phyloP scores from a whole-genome alignment of 306 rosid genomes.

The Dalbergia cultrata region DNA sequence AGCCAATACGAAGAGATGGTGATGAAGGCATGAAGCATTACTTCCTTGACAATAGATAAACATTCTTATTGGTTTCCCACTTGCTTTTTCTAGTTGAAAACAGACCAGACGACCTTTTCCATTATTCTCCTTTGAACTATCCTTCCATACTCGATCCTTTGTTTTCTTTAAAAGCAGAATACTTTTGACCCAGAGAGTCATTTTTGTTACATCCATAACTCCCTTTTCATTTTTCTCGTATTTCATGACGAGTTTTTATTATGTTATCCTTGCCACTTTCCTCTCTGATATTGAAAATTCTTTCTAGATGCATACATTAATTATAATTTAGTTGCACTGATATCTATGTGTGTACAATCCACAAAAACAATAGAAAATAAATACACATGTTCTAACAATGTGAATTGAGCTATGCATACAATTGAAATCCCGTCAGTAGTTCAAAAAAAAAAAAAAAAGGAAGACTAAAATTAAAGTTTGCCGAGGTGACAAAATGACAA shows the following conservation, averaged over 20 bases:
- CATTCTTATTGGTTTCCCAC: constrained; percentile 62
- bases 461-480: neutral
- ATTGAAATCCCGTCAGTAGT: neutral
- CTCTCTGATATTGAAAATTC: neutral
- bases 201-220: constrained; percentile 25
- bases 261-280: constrained; percentile 5
- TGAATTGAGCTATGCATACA: neutral
- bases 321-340: neutral
- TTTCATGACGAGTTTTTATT: neutral
- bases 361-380: neutral
- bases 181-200: constrained; percentile 49
- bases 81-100: constrained; percentile 54
- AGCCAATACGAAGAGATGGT: too few species aligned
- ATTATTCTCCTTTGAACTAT: constrained; percentile 24
- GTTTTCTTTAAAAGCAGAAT: constrained; percentile 50
- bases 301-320: neutral
- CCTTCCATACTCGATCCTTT: constrained; percentile 51
- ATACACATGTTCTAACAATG: neutral
- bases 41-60: neutral
- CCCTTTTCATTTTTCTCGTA: constrained; percentile 6
- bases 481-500: neutral
- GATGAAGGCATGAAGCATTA: too few species aligned
- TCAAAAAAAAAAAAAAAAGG: too few species aligned
- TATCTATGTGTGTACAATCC: neutral
- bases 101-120: constrained; percentile 40